These are phyloP conservation scores for Aspergillus panamensis DNA, from an alignment of 495 filamentous ascomycete genomes.

Conservation along the genomic window DNA sequence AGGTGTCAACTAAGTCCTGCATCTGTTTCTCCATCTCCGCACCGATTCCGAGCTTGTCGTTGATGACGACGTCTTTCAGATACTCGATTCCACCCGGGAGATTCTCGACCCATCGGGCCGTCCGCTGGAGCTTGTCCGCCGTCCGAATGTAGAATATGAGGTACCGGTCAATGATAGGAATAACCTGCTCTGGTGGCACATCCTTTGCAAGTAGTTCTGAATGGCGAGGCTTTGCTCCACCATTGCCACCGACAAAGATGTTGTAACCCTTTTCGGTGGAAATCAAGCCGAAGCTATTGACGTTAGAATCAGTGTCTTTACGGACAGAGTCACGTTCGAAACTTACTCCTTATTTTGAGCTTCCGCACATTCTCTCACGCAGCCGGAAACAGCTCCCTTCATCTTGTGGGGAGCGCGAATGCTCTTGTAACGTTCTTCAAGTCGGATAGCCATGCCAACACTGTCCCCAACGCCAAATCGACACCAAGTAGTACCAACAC, in stretches of 20 bases:
- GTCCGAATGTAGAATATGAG: slow-evolving; percentile 96
- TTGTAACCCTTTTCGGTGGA: slow-evolving; percentile 96
- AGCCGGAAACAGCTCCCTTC: slow-evolving; percentile 89
- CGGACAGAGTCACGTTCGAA: not conserved
- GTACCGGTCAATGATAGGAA: slow-evolving; percentile 87
- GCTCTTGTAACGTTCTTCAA: slow-evolving; percentile 95
- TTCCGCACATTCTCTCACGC: slow-evolving; percentile 91
- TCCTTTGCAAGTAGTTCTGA: slow-evolving; percentile 88
- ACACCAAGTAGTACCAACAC: slow-evolving; percentile 94
- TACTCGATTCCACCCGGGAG: slow-evolving; percentile 86
- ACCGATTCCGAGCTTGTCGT: slow-evolving; percentile 86
- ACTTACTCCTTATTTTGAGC: slow-evolving; percentile 90
- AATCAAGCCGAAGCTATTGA: slow-evolving; percentile 79
- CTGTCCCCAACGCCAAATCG: slow-evolving; percentile 90
- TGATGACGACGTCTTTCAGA: slow-evolving; percentile 76
- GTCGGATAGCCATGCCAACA: slow-evolving; percentile 91
- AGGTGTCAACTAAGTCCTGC: slow-evolving; percentile 81
- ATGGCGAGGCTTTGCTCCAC: slow-evolving; percentile 83
- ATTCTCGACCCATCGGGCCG: slow-evolving; percentile 87
- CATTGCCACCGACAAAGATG: slow-evolving; percentile 90
- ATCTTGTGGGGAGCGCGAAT: slow-evolving; percentile 89
- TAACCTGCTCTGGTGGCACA: slow-evolving; percentile 77
- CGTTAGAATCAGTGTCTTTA: slow-evolving; percentile 15
- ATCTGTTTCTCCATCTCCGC: slow-evolving; percentile 87
- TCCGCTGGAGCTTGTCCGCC: slow-evolving; percentile 91